Base-by-base conservation (phyloP, 208 protist species). In the Acanthamoeba quina region DNA sequence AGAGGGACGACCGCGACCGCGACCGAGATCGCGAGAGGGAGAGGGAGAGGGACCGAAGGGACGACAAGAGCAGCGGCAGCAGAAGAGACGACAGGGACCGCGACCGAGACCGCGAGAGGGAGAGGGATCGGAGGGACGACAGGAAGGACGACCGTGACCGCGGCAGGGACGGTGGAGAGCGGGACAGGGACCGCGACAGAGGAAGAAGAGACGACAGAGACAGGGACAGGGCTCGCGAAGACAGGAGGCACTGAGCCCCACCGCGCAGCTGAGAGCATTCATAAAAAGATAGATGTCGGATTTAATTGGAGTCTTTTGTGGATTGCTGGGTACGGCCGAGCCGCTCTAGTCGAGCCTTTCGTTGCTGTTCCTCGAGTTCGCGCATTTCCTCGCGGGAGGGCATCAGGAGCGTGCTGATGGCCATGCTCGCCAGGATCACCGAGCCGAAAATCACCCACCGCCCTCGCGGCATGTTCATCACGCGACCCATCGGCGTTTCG, bases 291-390 rank as follows among this genome's bases (percentile, higher is more conserved):
- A n/a, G n/a, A n/a, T n/a, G n/a, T n/a, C n/a, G n/a, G n/a, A n/a
- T 64, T 64, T 64, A 64, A 0, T 64, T 64, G 6, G 24, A 31
- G 6, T 64, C 24, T 64, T 64, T 24, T n/a, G n/a, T n/a, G 58
- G 58, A 17, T 29, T 24, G 58, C 58, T 29, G 6, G 29, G 26
- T 0, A 19, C 1, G 29, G 26, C 11, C 11, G 0, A 80, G 72
- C 41, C 37, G 24, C 72, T 47, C 72, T 5, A 52, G 72, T 6
- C 72, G 72, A 5, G 72, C 72, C 31, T 47, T n/a, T 52, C 72
- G 72, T n/a, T 80, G 72, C 41, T 80, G 72, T 17, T n/a, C 72
- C 31, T 80, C 72, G 37, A 80, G 37, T 41, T 80, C 72, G 5
- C 41, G 72, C 41, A 80, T 2, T 13, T 80, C 72, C 19, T 80